phyloP scores from a whole-genome alignment of 2,329 filamentous ascomycete species.

The Botrytis byssoidea region DNA sequence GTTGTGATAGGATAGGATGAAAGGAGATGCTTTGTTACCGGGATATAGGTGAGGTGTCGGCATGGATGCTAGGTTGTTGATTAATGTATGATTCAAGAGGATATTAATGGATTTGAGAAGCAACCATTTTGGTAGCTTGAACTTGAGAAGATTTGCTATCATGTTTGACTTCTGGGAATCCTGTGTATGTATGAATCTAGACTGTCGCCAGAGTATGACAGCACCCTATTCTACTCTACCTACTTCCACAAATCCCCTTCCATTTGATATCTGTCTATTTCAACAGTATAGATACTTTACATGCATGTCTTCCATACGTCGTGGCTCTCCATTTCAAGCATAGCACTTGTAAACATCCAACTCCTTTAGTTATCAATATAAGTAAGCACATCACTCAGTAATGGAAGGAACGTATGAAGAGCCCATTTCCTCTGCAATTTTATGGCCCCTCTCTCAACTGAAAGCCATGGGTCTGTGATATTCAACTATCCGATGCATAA shows the following conservation, averaged over 20 bases:
- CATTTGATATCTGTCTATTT: background rate
- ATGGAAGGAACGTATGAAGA: background rate
- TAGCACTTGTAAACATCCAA: background rate
- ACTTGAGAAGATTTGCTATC: background rate
- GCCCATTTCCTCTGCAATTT: background rate
- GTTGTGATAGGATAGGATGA: background rate
- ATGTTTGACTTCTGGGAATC: too few species aligned
- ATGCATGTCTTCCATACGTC: background rate
- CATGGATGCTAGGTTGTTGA: background rate
- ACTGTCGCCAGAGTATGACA: too few species aligned
- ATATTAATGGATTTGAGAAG: background rate
- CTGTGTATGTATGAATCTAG: background rate
- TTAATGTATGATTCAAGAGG: background rate
- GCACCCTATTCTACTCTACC: too few species aligned
- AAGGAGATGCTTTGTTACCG: background rate
- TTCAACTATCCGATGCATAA: background rate
- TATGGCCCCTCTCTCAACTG: too few species aligned
- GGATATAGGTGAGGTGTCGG: too few species aligned
- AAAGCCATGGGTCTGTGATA: background rate
- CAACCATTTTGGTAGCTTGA: background rate
- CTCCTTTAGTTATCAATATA: background rate
- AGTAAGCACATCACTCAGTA: background rate
- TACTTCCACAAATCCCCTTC: too few species aligned
- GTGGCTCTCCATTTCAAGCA: background rate
- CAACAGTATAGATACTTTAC: background rate